Base-by-base conservation (phyloP, 2,329 filamentous ascomycete genomes). In the Aureobasidium pullulans region DNA sequence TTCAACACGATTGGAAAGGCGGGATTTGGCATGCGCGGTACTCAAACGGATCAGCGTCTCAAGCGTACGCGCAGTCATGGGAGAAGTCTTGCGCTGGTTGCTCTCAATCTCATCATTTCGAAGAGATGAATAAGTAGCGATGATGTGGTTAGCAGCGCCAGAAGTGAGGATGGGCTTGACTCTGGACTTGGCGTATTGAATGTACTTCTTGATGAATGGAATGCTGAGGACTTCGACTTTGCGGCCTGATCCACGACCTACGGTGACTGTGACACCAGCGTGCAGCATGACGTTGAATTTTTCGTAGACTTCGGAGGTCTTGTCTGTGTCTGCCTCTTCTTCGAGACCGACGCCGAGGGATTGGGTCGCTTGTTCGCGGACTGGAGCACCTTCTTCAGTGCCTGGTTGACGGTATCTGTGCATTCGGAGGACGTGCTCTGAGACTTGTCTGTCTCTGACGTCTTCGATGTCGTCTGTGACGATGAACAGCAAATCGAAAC, bases 381-480 rank as follows among this genome's bases (percentile, higher is more conserved):
- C 90, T 1, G 94, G 93, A 0, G 91, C 90, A 15, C 94, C 94
- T 73, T 99, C 95, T 71, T 99, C 94, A 0, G 86, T 91, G 48
- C 93, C 93, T 2, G 92, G 87, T 68, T 94, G 88, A 56, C 94
- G 89, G 76, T 96, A 99, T 50, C 91, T 83, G 71, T 99, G 94
- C 92, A 97, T 97, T 60, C 93, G 89, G 34, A 99, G 81, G 60
- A 99, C 94, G 69, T 99, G 94, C 75, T 99, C 94, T 0, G 93
- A 97, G 11, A 99, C 84, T 69, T 91, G 87, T 49, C 94, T 83
- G 74, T 99, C 94, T 53, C 90, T 83, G 2, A 89, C 85, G 70
- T 99, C 94, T 68, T 99, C 93, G 64, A 99, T 97, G 68, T 99
- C 94, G 72, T 99, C 94, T 1, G 94, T 99, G 46, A 99, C 92